Evolutionary conservation across 148 eudicot genomes (phyloP).

Genomic region (Linanthus parryae): DNA sequence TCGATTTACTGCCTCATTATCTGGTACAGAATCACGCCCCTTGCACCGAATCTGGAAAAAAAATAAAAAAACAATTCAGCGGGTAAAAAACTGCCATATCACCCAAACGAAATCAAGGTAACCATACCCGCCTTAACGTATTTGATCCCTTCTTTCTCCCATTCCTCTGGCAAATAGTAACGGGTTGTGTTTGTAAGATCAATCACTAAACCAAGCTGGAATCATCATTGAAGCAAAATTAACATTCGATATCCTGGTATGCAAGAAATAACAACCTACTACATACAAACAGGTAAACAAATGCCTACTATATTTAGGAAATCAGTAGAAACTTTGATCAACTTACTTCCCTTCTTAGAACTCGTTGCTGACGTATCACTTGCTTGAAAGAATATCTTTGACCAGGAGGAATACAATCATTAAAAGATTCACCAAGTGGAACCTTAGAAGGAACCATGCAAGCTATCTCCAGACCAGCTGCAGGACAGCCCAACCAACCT

Average conservation of each 20-base stretch:
- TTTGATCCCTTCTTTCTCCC: slow-evolving; percentile 78
- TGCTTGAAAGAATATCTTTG: slow-evolving; percentile 86
- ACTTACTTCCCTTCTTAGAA: slow-evolving; percentile 65
- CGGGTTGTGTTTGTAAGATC: slow-evolving; percentile 98
- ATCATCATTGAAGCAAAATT: slow-evolving; percentile 13
- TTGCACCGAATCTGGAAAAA: slow-evolving; percentile 72
- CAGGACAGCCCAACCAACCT: slow-evolving; percentile 98
- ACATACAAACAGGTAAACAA: neutral
- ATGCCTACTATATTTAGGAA: too few species aligned
- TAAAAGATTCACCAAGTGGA: slow-evolving; percentile 76
- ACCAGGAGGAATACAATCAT: slow-evolving; percentile 61
- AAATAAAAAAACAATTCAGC: neutral
- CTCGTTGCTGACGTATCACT: slow-evolving; percentile 61
- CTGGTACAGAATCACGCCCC: slow-evolving; percentile 97
- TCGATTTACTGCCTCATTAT: slow-evolving; percentile 82
- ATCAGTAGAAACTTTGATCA: too few species aligned
- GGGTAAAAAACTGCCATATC: too few species aligned
- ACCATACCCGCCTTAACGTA: slow-evolving; percentile 71
- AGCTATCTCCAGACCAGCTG: slow-evolving; percentile 62
- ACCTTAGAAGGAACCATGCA: slow-evolving; percentile 85
- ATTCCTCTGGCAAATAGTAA: slow-evolving; percentile 63
- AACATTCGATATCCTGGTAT: neutral
- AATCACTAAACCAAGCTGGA: slow-evolving; percentile 92
- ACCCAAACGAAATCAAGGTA: too few species aligned
- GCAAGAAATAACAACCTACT: slow-evolving; percentile 5